Evolutionary conservation across 2,329 filamentous ascomycete genomes (phyloP).

Genomic region (Pseudogymnoascus sp.): DNA sequence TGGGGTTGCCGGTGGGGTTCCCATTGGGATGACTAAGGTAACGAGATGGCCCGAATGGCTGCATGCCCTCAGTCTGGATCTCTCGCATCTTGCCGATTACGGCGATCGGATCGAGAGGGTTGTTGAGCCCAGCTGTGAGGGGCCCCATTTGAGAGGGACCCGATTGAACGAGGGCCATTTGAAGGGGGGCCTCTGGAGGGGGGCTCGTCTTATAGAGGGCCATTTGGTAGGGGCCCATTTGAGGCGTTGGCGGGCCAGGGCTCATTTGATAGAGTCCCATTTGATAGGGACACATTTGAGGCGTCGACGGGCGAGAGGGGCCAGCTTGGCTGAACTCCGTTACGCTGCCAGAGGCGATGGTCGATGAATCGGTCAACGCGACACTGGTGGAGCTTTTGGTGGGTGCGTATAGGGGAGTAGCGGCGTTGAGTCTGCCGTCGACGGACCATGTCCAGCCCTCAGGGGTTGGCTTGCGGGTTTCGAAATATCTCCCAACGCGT

Average conservation of each 20-base stretch:
- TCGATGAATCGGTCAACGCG: background rate
- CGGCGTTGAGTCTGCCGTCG: background rate
- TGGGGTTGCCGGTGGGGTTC: background rate
- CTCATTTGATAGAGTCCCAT: background rate
- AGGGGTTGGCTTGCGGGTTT: background rate
- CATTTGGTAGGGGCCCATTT: background rate
- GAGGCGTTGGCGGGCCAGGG: background rate
- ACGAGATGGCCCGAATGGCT: background rate
- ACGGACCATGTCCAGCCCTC: background rate
- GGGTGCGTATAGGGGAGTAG: background rate
- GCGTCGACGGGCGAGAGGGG: background rate
- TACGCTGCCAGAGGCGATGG: background rate
- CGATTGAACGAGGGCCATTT: background rate
- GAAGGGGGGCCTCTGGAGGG: background rate
- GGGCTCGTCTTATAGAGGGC: background rate
- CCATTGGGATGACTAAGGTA: background rate
- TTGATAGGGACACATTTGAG: background rate
- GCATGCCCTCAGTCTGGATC: background rate
- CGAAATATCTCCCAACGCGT: background rate
- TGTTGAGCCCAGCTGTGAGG: background rate
- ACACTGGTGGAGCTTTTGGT: background rate
- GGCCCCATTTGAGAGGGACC: background rate
- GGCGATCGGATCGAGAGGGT: background rate
- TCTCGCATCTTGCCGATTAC: background rate
- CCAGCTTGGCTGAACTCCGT: background rate